Conservation (phyloP, 2,329 filamentous ascomycete species). For the Plenodomus biglobosus region DNA sequence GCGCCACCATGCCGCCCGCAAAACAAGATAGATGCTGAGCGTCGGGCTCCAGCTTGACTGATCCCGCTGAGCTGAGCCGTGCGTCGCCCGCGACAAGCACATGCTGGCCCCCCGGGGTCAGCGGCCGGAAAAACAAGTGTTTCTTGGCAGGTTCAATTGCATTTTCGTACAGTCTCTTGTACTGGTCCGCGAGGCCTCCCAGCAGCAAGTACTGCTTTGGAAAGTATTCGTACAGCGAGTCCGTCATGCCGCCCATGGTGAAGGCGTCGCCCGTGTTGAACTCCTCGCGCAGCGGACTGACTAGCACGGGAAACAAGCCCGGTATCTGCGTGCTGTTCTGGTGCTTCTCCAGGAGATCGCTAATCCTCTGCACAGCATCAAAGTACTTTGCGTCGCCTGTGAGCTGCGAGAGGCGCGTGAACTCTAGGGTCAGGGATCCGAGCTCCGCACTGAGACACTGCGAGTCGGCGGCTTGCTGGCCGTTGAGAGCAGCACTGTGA, state of each 20-base stretch:
- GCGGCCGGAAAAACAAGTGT: slow-evolving; percentile 75
- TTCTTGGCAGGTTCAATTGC: slow-evolving; percentile 69
- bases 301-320: slow-evolving; percentile 41
- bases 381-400: slow-evolving; percentile 44
- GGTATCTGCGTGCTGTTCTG: slow-evolving; percentile 42
- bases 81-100: slow-evolving; percentile 71
- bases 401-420: slow-evolving; percentile 44
- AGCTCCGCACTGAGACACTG: slow-evolving; percentile 42
- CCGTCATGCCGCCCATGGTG: slow-evolving; percentile 58
- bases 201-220: slow-evolving; percentile 72
- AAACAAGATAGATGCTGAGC: slow-evolving; percentile 58
- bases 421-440: slow-evolving; percentile 44
- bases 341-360: slow-evolving; percentile 35
- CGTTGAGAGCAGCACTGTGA: slow-evolving; percentile 31
- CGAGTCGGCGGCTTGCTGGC: slow-evolving; percentile 32
- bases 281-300: slow-evolving; percentile 35
- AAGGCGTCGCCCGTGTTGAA: slow-evolving; percentile 44
- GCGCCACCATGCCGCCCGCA: slow-evolving; percentile 57
- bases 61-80: slow-evolving; percentile 47
- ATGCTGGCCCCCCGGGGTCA: slow-evolving; percentile 66
- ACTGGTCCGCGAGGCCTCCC: slow-evolving; percentile 72
- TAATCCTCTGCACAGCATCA: slow-evolving; percentile 44
- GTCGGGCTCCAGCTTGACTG: slow-evolving; percentile 47
- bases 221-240: slow-evolving; percentile 61
- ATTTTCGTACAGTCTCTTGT: slow-evolving; percentile 70